phyloP scores from a whole-genome alignment of 2,329 filamentous ascomycete genomes.

The Cytospora schulzeri region DNA sequence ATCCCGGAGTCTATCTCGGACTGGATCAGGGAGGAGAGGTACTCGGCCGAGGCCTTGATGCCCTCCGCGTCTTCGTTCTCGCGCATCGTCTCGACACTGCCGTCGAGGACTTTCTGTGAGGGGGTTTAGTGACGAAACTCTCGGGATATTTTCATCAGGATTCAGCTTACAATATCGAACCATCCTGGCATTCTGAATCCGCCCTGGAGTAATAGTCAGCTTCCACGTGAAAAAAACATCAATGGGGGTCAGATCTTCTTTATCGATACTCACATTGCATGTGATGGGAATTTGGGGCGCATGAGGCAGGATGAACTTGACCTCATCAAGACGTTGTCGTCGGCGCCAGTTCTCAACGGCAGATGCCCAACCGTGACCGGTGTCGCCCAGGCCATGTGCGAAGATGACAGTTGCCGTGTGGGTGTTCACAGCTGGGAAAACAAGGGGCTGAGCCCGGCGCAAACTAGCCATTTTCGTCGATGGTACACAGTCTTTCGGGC shows the following conservation, averaged over 20 bases:
- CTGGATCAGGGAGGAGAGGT: conserved; percentile 79
- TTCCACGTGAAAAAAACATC: conserved; percentile 5
- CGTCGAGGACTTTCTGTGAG: conserved; percentile 30
- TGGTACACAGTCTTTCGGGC: background rate
- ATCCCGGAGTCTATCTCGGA: conserved; percentile 81
- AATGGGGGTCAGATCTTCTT: background rate
- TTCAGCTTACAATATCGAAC: conserved; percentile 72
- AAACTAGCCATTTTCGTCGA: conserved; percentile 30
- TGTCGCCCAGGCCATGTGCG: conserved; percentile 88
- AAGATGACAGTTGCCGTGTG: conserved; percentile 97
- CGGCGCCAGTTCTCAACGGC: conserved; percentile 87
- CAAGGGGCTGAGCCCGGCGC: conserved; percentile 53
- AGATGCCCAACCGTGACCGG: conserved; percentile 74
- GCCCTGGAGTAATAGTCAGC: conserved; percentile 20
- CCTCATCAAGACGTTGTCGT: conserved; percentile 78
- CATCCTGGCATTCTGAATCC: conserved; percentile 84
- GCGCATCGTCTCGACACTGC: conserved; percentile 34
- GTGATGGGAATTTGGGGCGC: conserved; percentile 86
- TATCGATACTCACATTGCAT: conserved; percentile 53
- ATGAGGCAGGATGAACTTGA: conserved; percentile 93
- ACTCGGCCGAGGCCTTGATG: conserved; percentile 71
- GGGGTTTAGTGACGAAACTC: background rate
- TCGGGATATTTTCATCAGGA: background rate
- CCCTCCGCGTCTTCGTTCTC: conserved; percentile 64
- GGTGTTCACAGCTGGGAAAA: conserved; percentile 76